Percentiles rank a stretch among this genome's conserved stretches.
phyloP scores from a whole-genome alignment of 1,284 basidiomycete species.

The Fomitopsis schrenkii region DNA sequence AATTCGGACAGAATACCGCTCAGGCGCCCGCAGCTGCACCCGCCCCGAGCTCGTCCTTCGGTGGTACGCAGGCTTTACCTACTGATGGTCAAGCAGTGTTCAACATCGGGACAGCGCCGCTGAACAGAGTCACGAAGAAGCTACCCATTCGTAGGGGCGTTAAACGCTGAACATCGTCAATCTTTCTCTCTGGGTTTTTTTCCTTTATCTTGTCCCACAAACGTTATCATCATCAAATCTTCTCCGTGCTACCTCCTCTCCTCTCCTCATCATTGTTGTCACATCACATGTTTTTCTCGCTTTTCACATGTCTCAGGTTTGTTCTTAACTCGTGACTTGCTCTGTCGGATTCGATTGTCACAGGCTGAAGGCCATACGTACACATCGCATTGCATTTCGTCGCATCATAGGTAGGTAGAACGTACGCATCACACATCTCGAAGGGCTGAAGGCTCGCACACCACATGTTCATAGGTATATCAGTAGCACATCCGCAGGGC shows the following conservation, averaged over 20 bases:
- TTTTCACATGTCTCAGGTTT: background rate
- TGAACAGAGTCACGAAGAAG: constrained; percentile 25
- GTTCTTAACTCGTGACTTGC: background rate
- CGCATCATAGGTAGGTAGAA: constrained; percentile 5
- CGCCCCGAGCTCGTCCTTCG: constrained; percentile 23
- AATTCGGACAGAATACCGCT: constrained; percentile 19
- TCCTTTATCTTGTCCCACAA: background rate
- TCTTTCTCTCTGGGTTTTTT: background rate
- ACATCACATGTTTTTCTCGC: background rate
- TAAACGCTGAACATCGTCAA: constrained; percentile 18
- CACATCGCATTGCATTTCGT: constrained; percentile 1
- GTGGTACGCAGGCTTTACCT: constrained; percentile 18
- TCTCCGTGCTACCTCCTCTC: background rate
- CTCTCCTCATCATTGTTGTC: background rate
- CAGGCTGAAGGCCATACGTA: constrained; percentile 7
- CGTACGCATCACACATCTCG: background rate
- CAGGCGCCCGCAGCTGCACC: constrained; percentile 11
- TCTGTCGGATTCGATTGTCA: constrained; percentile 2
- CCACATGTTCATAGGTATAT: constrained; percentile 14
- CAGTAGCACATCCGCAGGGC: constrained; percentile 12
- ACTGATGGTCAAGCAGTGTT: constrained; percentile 23
- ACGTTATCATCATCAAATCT: background rate
- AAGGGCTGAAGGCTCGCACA: background rate
- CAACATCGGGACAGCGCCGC: constrained; percentile 28
- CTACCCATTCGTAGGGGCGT: constrained; percentile 28